Evolutionary conservation across 129 eudicot species (phyloP).

Genomic region (Daucus carota): DH1_v3.0 NC_030386.2:35105001-35105500

Average conservation of each 20-base stretch:
- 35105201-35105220: neutral
- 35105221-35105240: neutral
- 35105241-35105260: neutral
- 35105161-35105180: neutral
- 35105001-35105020: neutral
- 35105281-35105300: conserved; percentile 62
- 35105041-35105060: neutral
- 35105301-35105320: conserved; percentile 90
- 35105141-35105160: neutral
- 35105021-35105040: neutral
- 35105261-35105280: neutral
- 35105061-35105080: neutral
- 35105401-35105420: conserved; percentile 16
- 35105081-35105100: neutral
- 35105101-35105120: neutral
- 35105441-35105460: neutral
- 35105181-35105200: neutral
- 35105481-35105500: conserved; percentile 10
- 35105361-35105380: conserved; percentile 97
- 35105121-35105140: neutral
- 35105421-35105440: conserved; percentile 6
- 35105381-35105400: conserved; percentile 26
- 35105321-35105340: conserved; percentile 76
- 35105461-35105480: neutral
- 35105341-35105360: conserved; percentile 99